Evolutionary conservation across 2,329 filamentous ascomycete genomes (phyloP).

Genomic region (Domatiomyces globalis): DNA sequence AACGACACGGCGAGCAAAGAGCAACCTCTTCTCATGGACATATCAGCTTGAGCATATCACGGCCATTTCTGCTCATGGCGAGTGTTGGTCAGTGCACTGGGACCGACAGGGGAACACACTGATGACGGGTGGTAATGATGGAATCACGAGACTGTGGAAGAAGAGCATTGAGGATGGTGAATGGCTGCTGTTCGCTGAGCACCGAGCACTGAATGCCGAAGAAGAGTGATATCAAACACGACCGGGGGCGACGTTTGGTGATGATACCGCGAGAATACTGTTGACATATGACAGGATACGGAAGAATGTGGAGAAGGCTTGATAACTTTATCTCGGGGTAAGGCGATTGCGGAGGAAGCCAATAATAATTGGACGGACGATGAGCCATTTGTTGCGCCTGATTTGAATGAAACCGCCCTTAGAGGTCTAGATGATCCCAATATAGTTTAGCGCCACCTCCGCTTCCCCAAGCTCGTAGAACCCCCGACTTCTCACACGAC

Average conservation of each 20-base stretch:
- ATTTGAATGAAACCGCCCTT: too few species aligned
- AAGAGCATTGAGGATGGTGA: conserved; percentile 8
- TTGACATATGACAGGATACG: too few species aligned
- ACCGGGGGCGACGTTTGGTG: too few species aligned
- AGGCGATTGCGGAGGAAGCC: too few species aligned
- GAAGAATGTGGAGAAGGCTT: too few species aligned
- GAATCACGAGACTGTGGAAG: conserved; percentile 12
- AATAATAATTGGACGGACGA: too few species aligned
- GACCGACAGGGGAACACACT: conserved; percentile 15
- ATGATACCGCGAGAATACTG: too few species aligned
- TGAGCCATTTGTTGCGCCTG: too few species aligned
- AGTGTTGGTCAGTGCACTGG: conserved; percentile 16
- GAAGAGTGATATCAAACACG: not conserved
- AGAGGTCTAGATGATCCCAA: too few species aligned
- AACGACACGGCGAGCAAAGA: not conserved
- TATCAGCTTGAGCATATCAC: not conserved
- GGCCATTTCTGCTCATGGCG: conserved; percentile 8
- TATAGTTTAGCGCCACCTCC: too few species aligned
- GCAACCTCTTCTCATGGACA: not conserved
- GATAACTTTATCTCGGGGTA: too few species aligned
- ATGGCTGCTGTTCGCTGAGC: conserved; percentile 13
- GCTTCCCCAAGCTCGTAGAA: not conserved
- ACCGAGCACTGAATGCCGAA: conserved; percentile 1
- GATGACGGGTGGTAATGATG: conserved; percentile 15
- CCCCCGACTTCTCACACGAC: too few species aligned